Evolutionary conservation across 257 asterid species (phyloP).

Genomic region (Anisodus tanguticus): DNA sequence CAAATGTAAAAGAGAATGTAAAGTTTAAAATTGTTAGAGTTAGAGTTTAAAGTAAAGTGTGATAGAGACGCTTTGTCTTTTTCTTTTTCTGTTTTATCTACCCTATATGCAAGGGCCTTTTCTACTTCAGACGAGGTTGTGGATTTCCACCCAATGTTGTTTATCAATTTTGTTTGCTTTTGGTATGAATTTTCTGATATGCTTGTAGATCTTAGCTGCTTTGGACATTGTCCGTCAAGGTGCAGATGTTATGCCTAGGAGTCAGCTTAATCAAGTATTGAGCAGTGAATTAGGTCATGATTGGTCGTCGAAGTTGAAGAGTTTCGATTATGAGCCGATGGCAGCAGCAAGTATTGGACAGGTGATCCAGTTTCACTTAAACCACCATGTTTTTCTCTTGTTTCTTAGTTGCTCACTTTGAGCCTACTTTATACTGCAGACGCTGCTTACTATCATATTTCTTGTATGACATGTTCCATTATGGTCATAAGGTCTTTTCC

Average conservation of each 20-base stretch:
- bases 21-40: not conserved
- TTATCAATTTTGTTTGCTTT: conserved; percentile 29
- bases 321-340: conserved; percentile 87
- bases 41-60: not conserved
- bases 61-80: not conserved
- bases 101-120: not conserved
- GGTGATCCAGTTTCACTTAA: conserved; percentile 49
- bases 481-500: not conserved
- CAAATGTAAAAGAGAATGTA: not conserved
- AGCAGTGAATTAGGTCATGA: conserved; percentile 69
- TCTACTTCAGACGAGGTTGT: not conserved
- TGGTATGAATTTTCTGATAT: conserved; percentile 34
- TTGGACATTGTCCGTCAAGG: conserved; percentile 97
- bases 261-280: conserved; percentile 88
- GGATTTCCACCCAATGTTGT: conserved; percentile 1
- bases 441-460: conserved; percentile 13
- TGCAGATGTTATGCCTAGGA: conserved; percentile 96
- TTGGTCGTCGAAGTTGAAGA: conserved; percentile 56
- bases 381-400: conserved; percentile 23
- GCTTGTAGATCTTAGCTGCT: conserved; percentile 87
- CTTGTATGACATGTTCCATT: conserved; percentile 4
- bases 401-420: conserved; percentile 8
- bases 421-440: conserved; percentile 14
- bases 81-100: conserved; percentile 23
- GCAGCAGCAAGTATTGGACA: conserved; percentile 99